phyloP scores from a whole-genome alignment of 768 basidiomycete species.

The Leccinum variicolor region DNA sequence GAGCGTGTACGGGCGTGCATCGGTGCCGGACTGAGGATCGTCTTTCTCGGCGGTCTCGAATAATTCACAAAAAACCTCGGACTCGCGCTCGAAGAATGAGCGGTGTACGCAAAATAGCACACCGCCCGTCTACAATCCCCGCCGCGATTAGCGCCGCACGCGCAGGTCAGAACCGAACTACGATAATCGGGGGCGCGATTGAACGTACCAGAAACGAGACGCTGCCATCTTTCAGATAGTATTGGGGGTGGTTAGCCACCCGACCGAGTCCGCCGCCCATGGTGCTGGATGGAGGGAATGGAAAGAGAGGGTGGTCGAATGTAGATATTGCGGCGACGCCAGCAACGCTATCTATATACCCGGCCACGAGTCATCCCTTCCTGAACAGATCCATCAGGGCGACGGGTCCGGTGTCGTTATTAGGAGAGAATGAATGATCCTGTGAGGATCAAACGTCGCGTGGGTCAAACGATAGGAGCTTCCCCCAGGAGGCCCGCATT shows the following conservation, averaged over 20 bases:
- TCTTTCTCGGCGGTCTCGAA: slow-evolving; percentile 31
- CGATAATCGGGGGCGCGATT: neutral
- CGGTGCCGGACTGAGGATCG: slow-evolving; percentile 31
- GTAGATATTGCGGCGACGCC: neutral
- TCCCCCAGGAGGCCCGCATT: neutral
- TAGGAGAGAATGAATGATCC: neutral
- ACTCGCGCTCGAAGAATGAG: slow-evolving; percentile 60
- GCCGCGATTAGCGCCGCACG: neutral
- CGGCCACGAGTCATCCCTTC: slow-evolving; percentile 13
- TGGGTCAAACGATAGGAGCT: neutral
- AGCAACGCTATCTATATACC: slow-evolving; percentile 14
- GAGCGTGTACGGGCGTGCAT: slow-evolving; percentile 42
- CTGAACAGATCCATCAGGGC: slow-evolving; percentile 15
- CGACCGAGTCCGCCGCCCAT: slow-evolving; percentile 17
- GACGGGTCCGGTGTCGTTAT: neutral
- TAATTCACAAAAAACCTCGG: slow-evolving; percentile 37
- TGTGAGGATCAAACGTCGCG: slow-evolving; percentile 11
- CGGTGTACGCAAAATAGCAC: slow-evolving; percentile 51
- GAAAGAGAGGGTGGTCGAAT: neutral
- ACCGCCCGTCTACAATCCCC: slow-evolving; percentile 43
- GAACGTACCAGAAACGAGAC: slow-evolving; percentile 18
- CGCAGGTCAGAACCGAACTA: slow-evolving; percentile 5
- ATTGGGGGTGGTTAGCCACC: neutral
- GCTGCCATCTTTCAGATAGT: slow-evolving; percentile 13
- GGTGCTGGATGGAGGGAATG: neutral